Evolutionary conservation across 2,329 filamentous ascomycete species (phyloP).

Genomic region (Talaromyces sp.): DNA sequence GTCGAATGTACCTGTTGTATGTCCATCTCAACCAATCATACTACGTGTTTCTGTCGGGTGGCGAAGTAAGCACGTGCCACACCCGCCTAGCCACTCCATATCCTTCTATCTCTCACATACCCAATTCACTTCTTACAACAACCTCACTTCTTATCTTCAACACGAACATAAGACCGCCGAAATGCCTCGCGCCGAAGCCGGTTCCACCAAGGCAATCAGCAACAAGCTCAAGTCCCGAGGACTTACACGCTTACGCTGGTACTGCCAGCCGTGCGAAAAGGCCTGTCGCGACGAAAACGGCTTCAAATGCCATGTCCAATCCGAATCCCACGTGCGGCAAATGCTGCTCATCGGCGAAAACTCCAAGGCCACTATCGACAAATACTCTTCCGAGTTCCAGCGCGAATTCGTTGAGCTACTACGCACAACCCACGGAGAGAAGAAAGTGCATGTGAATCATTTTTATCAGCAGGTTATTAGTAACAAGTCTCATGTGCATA

Average conservation of each 20-base stretch:
- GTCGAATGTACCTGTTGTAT: too few species aligned
- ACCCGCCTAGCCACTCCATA: not conserved
- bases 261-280: constrained; percentile 67
- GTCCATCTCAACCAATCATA: not conserved
- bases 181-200: constrained; percentile 91
- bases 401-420: constrained; percentile 75
- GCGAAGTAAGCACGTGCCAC: constrained; percentile 3
- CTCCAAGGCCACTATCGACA: constrained; percentile 75
- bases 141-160: too few species aligned
- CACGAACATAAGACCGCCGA: constrained; percentile 32
- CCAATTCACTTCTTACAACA: not conserved
- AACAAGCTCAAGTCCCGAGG: constrained; percentile 80
- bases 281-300: constrained; percentile 83
- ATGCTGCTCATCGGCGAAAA: constrained; percentile 87
- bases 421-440: constrained; percentile 83
- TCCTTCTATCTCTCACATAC: not conserved
- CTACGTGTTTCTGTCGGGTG: not conserved
- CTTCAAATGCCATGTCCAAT: constrained; percentile 81
- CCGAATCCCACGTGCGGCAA: constrained; percentile 82
- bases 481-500: constrained; percentile 78
- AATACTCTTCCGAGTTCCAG: constrained; percentile 78
- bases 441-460: constrained; percentile 80
- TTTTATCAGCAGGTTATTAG: constrained; percentile 95
- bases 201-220: constrained; percentile 81
- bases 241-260: constrained; percentile 80